phyloP scores from a whole-genome alignment of 208 protist genomes.

The Naegleria fowleri region DNA sequence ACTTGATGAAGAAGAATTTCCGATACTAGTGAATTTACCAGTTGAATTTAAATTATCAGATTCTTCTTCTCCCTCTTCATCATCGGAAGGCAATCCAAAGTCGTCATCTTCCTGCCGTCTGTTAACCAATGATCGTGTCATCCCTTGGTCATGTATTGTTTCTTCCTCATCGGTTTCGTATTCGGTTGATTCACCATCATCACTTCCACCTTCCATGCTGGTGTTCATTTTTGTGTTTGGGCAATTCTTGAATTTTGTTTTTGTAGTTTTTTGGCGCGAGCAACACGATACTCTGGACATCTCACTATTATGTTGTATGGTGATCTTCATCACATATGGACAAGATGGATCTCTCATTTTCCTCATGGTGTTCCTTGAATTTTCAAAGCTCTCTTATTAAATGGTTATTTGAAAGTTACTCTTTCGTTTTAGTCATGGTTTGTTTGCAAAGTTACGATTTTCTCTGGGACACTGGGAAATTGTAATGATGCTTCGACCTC shows the following conservation, averaged over 20 bases:
- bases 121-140: not conserved
- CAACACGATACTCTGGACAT: too few relatives aligned
- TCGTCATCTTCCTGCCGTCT: not conserved
- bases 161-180: conserved; percentile 7
- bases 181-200: not conserved
- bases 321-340: too few relatives aligned
- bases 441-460: too few relatives aligned
- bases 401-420: too few relatives aligned
- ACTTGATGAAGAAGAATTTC: not conserved
- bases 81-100: not conserved
- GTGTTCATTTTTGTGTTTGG: not conserved
- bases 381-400: too few relatives aligned
- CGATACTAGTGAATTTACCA: not conserved
- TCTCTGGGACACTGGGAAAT: too few relatives aligned
- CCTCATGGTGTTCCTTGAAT: too few relatives aligned
- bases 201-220: not conserved
- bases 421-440: too few relatives aligned
- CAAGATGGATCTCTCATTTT: too few relatives aligned
- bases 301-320: too few relatives aligned
- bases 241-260: not conserved
- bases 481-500: too few relatives aligned
- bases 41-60: not conserved
- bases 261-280: not conserved
- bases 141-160: not conserved
- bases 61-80: not conserved